Evolutionary conservation across 1,139 yeast genomes (phyloP).

Genomic region (Ogataea hybrid): DNA sequence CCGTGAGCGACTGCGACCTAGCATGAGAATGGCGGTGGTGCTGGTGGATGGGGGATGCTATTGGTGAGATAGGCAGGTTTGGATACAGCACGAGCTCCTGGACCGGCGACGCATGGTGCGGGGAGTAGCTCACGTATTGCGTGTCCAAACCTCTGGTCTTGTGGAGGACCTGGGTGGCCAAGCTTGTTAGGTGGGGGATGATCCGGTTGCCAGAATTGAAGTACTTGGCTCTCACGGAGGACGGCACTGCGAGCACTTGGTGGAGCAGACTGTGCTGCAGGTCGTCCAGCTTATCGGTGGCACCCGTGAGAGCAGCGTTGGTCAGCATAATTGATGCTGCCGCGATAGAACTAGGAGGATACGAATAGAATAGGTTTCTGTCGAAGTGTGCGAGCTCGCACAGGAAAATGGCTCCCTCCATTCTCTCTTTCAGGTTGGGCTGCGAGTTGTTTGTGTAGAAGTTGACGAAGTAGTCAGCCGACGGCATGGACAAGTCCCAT

Average conservation of each 20-base stretch:
- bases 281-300: conserved; percentile 26
- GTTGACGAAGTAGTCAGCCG: conserved; percentile 63
- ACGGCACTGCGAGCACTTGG: conserved; percentile 24
- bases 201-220: conserved; percentile 19
- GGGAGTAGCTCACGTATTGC: conserved; percentile 9
- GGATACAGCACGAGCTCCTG: conserved; percentile 21
- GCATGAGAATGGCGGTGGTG: conserved; percentile 20
- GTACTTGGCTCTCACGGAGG: conserved; percentile 27
- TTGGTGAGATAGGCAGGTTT: conserved; percentile 28
- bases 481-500: conserved; percentile 57
- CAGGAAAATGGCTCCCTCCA: conserved; percentile 54
- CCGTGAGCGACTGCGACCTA: conserved; percentile 25
- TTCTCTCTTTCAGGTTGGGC: conserved; percentile 45
- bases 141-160: conserved; percentile 23
- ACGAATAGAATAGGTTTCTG: conserved; percentile 54
- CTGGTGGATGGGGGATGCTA: conserved; percentile 28
- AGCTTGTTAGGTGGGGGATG: conserved; percentile 22
- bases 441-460: conserved; percentile 40
- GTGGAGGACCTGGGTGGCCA: conserved; percentile 24
- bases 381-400: conserved; percentile 68
- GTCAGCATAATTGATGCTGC: conserved; percentile 42
- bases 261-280: conserved; percentile 27
- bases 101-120: conserved; percentile 16
- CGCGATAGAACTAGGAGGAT: conserved; percentile 55
- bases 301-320: conserved; percentile 25